Evolutionary conservation across 2,329 filamentous ascomycete genomes (phyloP).

Genomic region (Penicillium decumbens): DNA sequence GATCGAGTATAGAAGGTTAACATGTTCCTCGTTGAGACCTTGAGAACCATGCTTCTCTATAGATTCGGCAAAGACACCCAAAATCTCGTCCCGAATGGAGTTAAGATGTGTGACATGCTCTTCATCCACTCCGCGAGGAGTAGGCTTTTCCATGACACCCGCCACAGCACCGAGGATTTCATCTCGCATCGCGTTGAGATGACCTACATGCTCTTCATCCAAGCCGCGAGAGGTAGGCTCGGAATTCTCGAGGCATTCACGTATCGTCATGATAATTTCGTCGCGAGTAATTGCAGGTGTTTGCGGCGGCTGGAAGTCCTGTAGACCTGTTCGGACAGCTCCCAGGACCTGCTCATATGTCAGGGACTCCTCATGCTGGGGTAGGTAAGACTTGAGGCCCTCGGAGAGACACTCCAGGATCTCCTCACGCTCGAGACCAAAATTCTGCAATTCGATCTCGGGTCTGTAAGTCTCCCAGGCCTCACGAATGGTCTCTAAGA

Average conservation of each 20-base stretch:
- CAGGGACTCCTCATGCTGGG: conserved; percentile 53
- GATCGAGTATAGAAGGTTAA: conserved; percentile 9
- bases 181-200: conserved; percentile 38
- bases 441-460: conserved; percentile 83
- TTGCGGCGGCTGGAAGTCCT: conserved; percentile 71
- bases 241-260: conserved; percentile 80
- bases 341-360: conserved; percentile 80
- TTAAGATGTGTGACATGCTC: conserved; percentile 16
- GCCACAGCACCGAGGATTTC: conserved; percentile 60
- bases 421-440: conserved; percentile 85
- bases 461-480: conserved; percentile 94
- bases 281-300: conserved; percentile 69
- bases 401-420: conserved; percentile 81
- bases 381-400: conserved; percentile 70
- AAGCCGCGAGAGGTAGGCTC: conserved; percentile 42
- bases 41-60: neutral
- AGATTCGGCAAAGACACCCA: conserved; percentile 51
- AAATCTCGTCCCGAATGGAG: conserved; percentile 52
- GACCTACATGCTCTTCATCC: conserved; percentile 22
- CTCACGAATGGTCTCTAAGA: conserved; percentile 79
- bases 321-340: conserved; percentile 78
- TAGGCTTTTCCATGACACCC: conserved; percentile 2
- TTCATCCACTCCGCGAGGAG: conserved; percentile 7
- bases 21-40: conserved; percentile 11
- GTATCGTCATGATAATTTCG: conserved; percentile 76